phyloP scores from a whole-genome alignment of 495 filamentous ascomycete species.

The Neurospora cerealis region DNA sequence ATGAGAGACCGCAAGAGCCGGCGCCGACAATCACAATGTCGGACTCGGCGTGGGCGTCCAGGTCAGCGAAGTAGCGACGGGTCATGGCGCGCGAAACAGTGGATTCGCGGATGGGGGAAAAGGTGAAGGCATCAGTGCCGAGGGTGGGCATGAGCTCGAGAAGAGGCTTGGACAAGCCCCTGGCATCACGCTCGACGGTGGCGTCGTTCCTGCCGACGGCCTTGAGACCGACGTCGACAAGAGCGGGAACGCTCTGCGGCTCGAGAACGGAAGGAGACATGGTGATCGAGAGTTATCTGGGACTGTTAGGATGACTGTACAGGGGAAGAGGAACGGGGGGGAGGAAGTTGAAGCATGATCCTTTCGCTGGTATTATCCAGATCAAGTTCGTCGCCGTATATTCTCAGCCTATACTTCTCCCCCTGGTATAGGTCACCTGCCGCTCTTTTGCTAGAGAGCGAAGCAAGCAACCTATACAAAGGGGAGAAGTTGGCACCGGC shows the following conservation, averaged over 20 bases:
- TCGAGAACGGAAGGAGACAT: conserved; percentile 64
- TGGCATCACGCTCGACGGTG: conserved; percentile 25
- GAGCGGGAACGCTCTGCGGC: conserved; percentile 17
- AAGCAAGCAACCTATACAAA: neutral
- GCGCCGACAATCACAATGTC: conserved; percentile 89
- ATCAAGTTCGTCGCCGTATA: conserved; percentile 94
- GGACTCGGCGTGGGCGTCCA: conserved; percentile 81
- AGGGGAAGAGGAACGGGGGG: conserved; percentile 28
- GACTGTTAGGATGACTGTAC: conserved; percentile 20
- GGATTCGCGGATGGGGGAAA: conserved; percentile 78
- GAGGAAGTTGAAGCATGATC: conserved; percentile 59
- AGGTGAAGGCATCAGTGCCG: conserved; percentile 61
- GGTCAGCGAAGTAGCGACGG: conserved; percentile 78
- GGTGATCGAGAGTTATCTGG: conserved; percentile 19
- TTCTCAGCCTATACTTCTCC: conserved; percentile 62
- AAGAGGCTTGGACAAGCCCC: conserved; percentile 42
- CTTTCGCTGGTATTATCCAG: conserved; percentile 99
- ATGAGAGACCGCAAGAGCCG: conserved; percentile 74
- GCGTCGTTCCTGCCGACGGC: conserved; percentile 27
- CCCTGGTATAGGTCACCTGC: neutral
- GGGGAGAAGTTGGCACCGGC: conserved; percentile 24
- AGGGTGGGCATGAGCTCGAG: conserved; percentile 40
- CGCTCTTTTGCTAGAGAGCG: neutral
- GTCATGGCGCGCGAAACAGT: conserved; percentile 90
- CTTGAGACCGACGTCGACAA: conserved; percentile 15